Evolutionary conservation across 768 basidiomycete genomes (phyloP), one percentile per base, ranked within the genome.

Genomic region (Obba rivulosa): DNA sequence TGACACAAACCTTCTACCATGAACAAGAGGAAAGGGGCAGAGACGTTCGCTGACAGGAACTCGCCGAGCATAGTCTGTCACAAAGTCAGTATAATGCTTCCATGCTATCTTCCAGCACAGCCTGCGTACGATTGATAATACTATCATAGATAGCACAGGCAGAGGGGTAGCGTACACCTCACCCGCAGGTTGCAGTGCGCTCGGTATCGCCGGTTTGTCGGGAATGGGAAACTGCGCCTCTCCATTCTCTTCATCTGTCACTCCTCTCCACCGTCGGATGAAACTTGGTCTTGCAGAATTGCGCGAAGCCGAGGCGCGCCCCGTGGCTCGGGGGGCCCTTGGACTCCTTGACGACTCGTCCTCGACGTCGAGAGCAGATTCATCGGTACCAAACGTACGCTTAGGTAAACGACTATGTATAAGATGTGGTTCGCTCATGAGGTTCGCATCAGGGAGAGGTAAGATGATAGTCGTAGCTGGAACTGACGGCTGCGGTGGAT

Each of bases 21-120:
- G 72, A 92, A 93, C 38, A 97, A 70, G 46, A 97, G 67, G 64
- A 95, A 96, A 7, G 93, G 94, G 25, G 84, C 90, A 21, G 86
- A 90, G 40, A 92, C 89, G 64, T 95, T 95, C 18, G 96, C 94
- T 3, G 84, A 89, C 37, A 97, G 69, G 63, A 98, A 93, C 69
- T 98, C 95, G 41, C 92, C 92, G 11, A 97, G 78, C 85, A 96
- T 87, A 4, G 87, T 87, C 92, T 93, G 49, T 23, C 36, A 31
- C 10, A 36, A 44, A 36, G 47, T 34, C 24, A 41, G 23, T 22
- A 23, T 20, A 23, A 13, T n/a, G 16, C 14, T 0, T 22, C 13
- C 21, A 41, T 5, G 9, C 10, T 9, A 34, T 3, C 24, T 24
- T 14, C 0, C 5, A 38, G 34, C 36, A 35, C 13, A 37, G 54